Percentiles rank a stretch among this genome's conserved stretches.
Conservation (phyloP, 352 stramenopile species). For the Labyrinthula sp. region DNA sequence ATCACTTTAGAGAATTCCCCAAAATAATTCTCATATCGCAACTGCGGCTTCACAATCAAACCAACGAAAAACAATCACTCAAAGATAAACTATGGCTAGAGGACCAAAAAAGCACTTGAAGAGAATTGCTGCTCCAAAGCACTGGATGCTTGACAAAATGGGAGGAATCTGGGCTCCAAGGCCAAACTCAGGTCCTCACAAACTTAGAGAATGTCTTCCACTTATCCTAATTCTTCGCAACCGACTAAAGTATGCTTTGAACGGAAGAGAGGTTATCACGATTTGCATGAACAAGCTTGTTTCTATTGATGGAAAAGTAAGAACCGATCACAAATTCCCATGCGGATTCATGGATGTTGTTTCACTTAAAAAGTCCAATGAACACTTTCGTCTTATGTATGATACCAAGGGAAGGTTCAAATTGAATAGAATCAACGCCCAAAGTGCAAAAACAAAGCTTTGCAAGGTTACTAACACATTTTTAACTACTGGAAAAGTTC, state of each 20-base stretch:
- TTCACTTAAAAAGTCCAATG: conserved; percentile 78
- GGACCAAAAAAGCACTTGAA: conserved; percentile 77
- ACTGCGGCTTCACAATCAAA: too few species aligned
- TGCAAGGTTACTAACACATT: conserved; percentile 63
- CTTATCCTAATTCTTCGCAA: conserved; percentile 93
- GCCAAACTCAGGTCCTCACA: conserved; percentile 86
- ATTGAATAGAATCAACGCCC: conserved; percentile 76
- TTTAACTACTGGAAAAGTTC: conserved; percentile 78
- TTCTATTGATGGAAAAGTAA: conserved; percentile 83
- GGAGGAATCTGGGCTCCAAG: conserved; percentile 70
- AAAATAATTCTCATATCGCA: too few species aligned
- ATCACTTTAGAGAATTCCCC: too few species aligned
- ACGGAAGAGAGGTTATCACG: conserved; percentile 87
- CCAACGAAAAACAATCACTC: too few species aligned
- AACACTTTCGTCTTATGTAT: conserved; percentile 91
- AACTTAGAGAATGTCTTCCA: conserved; percentile 89
- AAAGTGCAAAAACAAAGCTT: conserved; percentile 96
- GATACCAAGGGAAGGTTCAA: conserved; percentile 97
- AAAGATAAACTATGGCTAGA: too few species aligned
- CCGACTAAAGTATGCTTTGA: conserved; percentile 96
- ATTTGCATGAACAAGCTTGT: conserved; percentile 98
- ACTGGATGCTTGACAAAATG: conserved; percentile 71
- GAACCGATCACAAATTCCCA: conserved; percentile 91
- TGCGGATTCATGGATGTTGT: conserved; percentile 99
- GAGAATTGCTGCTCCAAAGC: conserved; percentile 63